Evolutionary conservation across 2,329 filamentous ascomycete genomes (phyloP).

Genomic region (Davidsoniella virescens): DNA sequence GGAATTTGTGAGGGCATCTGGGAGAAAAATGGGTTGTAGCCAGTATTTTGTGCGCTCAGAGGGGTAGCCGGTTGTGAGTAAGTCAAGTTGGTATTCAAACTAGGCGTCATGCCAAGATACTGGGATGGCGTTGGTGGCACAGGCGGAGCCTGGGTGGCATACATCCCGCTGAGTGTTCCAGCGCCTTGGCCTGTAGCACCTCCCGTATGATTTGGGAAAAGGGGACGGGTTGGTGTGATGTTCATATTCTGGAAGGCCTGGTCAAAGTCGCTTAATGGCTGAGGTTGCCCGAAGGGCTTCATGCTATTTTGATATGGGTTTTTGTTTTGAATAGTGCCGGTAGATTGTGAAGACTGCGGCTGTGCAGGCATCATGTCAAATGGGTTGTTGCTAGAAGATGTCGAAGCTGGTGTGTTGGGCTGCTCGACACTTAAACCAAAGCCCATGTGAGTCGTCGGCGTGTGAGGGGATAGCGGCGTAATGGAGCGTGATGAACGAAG

Average conservation of each 20-base stretch:
- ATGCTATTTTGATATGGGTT: constrained; percentile 40
- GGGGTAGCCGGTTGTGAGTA: constrained; percentile 9
- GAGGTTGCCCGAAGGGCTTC: constrained; percentile 52
- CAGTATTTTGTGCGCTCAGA: constrained; percentile 10
- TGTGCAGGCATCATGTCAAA: constrained; percentile 44
- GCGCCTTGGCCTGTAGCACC: constrained; percentile 31
- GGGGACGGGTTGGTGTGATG: constrained; percentile 38
- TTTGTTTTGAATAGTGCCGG: constrained; percentile 41
- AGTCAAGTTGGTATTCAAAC: constrained; percentile 13
- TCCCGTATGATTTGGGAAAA: constrained; percentile 65
- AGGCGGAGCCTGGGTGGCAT: constrained; percentile 40
- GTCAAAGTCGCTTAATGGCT: constrained; percentile 32
- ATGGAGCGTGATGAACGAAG: constrained; percentile 34
- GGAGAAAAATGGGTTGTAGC: constrained; percentile 9
- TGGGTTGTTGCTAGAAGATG: constrained; percentile 42
- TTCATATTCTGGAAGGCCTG: constrained; percentile 64
- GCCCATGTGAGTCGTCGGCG: constrained; percentile 17
- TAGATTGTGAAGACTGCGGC: constrained; percentile 49
- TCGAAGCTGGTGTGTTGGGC: constrained; percentile 24
- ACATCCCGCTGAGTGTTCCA: constrained; percentile 7
- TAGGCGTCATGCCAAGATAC: constrained; percentile 20
- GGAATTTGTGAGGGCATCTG: background rate
- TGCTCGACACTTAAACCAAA: constrained; percentile 20
- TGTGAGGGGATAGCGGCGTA: constrained; percentile 33
- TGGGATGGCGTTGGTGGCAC: constrained; percentile 46